Evolutionary conservation across 1,139 yeast species (phyloP).

Genomic region (Suhomyces guaymorum): DNA sequence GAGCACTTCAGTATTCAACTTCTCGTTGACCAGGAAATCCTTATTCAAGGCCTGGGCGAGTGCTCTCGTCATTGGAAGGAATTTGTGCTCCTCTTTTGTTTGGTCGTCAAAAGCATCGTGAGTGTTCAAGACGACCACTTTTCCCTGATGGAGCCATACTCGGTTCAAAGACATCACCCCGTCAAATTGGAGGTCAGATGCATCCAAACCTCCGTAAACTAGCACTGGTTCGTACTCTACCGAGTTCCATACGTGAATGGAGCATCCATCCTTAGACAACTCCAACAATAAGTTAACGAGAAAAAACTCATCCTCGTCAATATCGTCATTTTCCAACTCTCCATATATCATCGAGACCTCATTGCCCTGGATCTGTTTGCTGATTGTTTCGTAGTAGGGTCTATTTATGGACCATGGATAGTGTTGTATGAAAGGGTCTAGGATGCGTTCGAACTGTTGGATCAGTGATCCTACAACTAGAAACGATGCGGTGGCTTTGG

Average conservation of each 20-base stretch:
- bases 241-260: constrained; percentile 51
- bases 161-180: constrained; percentile 42
- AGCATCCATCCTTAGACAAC: constrained; percentile 33
- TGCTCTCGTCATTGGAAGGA: constrained; percentile 11
- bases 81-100: neutral
- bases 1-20: constrained; percentile 6
- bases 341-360: constrained; percentile 41
- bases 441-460: constrained; percentile 12
- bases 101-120: constrained; percentile 8
- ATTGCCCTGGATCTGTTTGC: constrained; percentile 3
- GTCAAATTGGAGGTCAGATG: constrained; percentile 41
- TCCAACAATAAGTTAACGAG: constrained; percentile 41
- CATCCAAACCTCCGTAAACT: constrained; percentile 35
- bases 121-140: constrained; percentile 23
- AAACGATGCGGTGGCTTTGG: constrained; percentile 5
- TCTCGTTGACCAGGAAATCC: constrained; percentile 8
- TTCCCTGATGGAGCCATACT: constrained; percentile 42
- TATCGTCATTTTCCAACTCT: constrained; percentile 43
- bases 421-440: constrained; percentile 39
- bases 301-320: constrained; percentile 48
- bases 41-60: constrained; percentile 11
- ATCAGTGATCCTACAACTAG: constrained; percentile 7
- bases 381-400: constrained; percentile 6
- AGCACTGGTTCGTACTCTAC: constrained; percentile 56
- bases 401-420: constrained; percentile 36